Percentiles rank a stretch among this genome's conserved stretches.
phyloP scores from a whole-genome alignment of 495 filamentous ascomycete species.

The Daldinia concentrica region DNA sequence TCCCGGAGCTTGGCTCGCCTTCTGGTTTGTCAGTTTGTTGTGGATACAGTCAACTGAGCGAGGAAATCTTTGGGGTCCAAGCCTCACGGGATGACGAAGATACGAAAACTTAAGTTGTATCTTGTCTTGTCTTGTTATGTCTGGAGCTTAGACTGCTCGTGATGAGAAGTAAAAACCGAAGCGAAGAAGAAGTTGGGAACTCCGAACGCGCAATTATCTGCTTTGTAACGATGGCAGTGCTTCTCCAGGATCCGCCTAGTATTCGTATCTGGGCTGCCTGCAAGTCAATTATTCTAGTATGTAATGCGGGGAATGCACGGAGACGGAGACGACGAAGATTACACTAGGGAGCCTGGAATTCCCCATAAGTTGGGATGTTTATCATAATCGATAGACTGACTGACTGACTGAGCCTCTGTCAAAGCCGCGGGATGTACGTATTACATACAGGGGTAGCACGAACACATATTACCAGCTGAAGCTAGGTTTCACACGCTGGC shows the following conservation, averaged over 20 bases:
- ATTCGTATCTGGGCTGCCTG: neutral
- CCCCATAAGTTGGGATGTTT: conserved; percentile 8
- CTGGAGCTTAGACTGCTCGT: neutral
- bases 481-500: conserved; percentile 28
- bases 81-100: conserved; percentile 34
- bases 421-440: conserved; percentile 5
- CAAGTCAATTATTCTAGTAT: conserved; percentile 1
- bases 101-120: conserved; percentile 7
- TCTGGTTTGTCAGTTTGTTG: conserved; percentile 5
- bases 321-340: conserved; percentile 26
- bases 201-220: conserved; percentile 4
- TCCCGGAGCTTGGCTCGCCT: conserved; percentile 32
- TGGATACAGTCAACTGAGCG: neutral
- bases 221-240: neutral
- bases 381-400: conserved; percentile 10
- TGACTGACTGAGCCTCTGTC: conserved; percentile 22
- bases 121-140: neutral
- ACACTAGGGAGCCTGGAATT: neutral
- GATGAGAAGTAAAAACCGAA: neutral
- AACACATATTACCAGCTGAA: conserved; percentile 12
- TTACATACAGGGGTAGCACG: conserved; percentile 4
- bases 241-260: neutral
- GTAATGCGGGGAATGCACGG: conserved; percentile 14
- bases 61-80: conserved; percentile 26
- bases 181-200: neutral